These are phyloP conservation scores for Exsudoporus frostii DNA, from an alignment of 768 basidiomycete species.

Conservation along the genomic window DNA sequence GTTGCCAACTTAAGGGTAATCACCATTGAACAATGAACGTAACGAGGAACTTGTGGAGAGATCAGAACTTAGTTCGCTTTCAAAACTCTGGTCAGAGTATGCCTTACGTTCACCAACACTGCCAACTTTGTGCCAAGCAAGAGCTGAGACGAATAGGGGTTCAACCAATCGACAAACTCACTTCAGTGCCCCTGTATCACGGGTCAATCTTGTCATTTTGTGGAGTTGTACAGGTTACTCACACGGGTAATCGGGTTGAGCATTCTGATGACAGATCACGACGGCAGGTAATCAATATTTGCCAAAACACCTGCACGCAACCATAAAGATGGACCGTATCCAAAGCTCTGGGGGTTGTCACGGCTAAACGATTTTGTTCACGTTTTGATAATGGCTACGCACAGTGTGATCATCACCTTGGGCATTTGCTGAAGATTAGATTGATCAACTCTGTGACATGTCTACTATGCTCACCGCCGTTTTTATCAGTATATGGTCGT, in stretches of 20 bases:
- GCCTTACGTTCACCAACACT: neutral
- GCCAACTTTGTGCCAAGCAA: neutral
- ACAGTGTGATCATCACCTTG: constrained; percentile 1
- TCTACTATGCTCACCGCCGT: neutral
- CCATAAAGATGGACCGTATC: constrained; percentile 6
- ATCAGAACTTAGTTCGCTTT: neutral
- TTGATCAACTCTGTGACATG: neutral
- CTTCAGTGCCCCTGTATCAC: neutral
- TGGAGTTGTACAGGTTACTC: neutral
- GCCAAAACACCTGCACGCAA: constrained; percentile 3
- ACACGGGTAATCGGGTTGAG: neutral
- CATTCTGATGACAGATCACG: neutral
- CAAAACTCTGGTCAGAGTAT: neutral
- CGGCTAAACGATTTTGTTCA: neutral
- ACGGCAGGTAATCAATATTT: neutral
- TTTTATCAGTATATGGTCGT: neutral
- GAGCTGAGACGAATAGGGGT: neutral
- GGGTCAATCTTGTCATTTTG: neutral
- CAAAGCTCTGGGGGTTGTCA: neutral
- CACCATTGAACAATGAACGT: constrained; percentile 5
- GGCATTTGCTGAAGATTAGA: neutral
- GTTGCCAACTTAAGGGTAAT: neutral
- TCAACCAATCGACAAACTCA: neutral
- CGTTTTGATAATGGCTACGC: neutral
- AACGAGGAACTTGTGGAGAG: neutral